These are phyloP conservation scores for Solanum hybrid DNA, from an alignment of 305 asterid genomes.

Conservation along the genomic window DNA sequence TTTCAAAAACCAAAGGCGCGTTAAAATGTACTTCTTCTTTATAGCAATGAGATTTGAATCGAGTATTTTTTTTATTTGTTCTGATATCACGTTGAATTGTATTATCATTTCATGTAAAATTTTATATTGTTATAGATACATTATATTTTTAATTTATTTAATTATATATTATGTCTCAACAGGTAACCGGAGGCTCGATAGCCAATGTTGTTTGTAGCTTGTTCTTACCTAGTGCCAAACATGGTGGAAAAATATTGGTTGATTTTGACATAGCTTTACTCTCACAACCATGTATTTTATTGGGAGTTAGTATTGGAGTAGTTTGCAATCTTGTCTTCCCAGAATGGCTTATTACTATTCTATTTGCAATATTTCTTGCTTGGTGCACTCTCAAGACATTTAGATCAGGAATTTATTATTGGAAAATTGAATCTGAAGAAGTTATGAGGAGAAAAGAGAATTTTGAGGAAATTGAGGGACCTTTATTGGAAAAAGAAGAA, in stretches of 20 bases:
- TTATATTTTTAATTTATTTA: not conserved
- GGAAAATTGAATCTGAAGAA: constrained; percentile 44
- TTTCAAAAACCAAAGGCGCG: not conserved
- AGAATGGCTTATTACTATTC: constrained; percentile 45
- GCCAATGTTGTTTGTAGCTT: constrained; percentile 38
- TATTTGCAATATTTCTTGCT: constrained; percentile 45
- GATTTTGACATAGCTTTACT: constrained; percentile 50
- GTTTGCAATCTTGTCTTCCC: constrained; percentile 49
- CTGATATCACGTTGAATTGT: not conserved
- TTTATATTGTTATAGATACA: not conserved
- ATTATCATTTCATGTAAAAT: not conserved
- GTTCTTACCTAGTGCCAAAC: constrained; percentile 3
- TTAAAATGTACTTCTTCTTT: not conserved
- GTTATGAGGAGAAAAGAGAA: constrained; percentile 5
- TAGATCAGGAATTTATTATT: constrained; percentile 31
- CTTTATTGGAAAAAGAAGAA: constrained; percentile 17
- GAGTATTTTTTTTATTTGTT: not conserved
- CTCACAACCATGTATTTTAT: constrained; percentile 51
- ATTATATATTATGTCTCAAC: not conserved
- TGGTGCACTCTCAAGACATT: constrained; percentile 55
- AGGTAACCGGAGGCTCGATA: constrained; percentile 41
- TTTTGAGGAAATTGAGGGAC: constrained; percentile 14
- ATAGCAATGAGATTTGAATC: not conserved
- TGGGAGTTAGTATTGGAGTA: constrained; percentile 65
- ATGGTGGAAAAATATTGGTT: constrained; percentile 18